Evolutionary conservation across 495 filamentous ascomycete species (phyloP).

Genomic region (Hyaloscypha finlandica): DNA sequence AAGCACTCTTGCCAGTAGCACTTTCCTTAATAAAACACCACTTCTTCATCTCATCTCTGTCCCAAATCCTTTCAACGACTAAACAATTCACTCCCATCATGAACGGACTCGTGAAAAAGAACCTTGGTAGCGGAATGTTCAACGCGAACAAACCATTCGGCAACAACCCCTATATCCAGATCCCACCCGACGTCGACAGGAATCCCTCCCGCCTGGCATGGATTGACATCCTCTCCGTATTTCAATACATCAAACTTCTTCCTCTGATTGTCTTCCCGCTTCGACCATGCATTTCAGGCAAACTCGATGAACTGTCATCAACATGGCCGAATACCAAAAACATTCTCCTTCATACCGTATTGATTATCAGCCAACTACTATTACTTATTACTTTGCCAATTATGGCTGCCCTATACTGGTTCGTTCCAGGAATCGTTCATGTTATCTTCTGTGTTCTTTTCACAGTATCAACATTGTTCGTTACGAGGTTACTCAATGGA

Average conservation of each 20-base stretch:
- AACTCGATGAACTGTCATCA: constrained; percentile 9
- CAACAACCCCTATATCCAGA: constrained; percentile 20
- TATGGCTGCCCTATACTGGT: constrained; percentile 44
- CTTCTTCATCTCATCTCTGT: too few relatives aligned
- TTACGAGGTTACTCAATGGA: constrained; percentile 19
- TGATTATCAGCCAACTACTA: constrained; percentile 51
- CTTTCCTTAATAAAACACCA: too few relatives aligned
- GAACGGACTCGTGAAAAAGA: background rate
- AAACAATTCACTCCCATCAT: background rate
- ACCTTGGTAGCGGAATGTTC: constrained; percentile 5
- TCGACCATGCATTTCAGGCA: constrained; percentile 33
- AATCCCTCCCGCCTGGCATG: constrained; percentile 15
- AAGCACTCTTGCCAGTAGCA: too few relatives aligned
- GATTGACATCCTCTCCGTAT: constrained; percentile 52
- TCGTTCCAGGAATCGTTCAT: constrained; percentile 34
- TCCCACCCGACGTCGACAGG: constrained; percentile 13
- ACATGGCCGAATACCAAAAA: constrained; percentile 51
- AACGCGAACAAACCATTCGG: constrained; percentile 22
- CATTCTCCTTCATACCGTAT: constrained; percentile 50
- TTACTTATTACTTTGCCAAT: constrained; percentile 34
- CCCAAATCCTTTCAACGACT: background rate
- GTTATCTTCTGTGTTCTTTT: constrained; percentile 40
- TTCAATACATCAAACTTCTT: constrained; percentile 50
- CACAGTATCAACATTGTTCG: constrained; percentile 35
- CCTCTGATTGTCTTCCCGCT: constrained; percentile 55